These are phyloP conservation scores for Zasmidium citrigriseum DNA, from an alignment of 2,329 filamentous ascomycete genomes.

Conservation along the genomic window DNA sequence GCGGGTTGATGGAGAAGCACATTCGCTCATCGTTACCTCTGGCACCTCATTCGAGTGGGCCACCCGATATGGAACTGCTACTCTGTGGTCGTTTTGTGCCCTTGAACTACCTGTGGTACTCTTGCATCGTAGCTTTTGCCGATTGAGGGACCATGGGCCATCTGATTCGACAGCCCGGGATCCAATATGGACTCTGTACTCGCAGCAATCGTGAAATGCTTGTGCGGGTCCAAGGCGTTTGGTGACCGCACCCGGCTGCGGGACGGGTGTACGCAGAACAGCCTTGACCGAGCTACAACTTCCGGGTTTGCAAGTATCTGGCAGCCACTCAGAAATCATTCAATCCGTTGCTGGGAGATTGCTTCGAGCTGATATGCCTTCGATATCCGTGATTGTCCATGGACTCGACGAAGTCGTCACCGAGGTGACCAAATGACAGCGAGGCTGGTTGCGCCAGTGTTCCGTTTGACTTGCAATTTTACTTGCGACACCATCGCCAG, in stretches of 20 bases:
- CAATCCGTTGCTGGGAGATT: no score
- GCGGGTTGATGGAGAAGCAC: neutral
- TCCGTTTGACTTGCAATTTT: neutral
- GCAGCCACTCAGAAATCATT: neutral
- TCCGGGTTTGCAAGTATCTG: neutral
- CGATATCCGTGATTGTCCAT: neutral
- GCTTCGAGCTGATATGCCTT: no score
- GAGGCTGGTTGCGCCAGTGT: neutral
- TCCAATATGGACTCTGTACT: neutral
- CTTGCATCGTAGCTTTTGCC: no score
- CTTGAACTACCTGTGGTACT: no score
- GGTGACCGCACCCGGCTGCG: neutral
- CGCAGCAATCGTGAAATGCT: neutral
- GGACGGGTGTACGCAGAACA: neutral
- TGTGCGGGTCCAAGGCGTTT: neutral
- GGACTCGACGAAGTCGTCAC: neutral
- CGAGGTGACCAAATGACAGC: neutral
- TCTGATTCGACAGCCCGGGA: neutral
- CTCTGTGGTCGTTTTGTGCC: no score
- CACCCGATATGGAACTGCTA: no score
- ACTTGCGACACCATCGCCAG: neutral
- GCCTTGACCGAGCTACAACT: neutral
- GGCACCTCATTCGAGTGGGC: neutral
- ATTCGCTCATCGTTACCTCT: neutral
- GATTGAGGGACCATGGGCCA: neutral